Conservation (phyloP, 495 filamentous ascomycete species). For the Xylaria curta region DNA sequence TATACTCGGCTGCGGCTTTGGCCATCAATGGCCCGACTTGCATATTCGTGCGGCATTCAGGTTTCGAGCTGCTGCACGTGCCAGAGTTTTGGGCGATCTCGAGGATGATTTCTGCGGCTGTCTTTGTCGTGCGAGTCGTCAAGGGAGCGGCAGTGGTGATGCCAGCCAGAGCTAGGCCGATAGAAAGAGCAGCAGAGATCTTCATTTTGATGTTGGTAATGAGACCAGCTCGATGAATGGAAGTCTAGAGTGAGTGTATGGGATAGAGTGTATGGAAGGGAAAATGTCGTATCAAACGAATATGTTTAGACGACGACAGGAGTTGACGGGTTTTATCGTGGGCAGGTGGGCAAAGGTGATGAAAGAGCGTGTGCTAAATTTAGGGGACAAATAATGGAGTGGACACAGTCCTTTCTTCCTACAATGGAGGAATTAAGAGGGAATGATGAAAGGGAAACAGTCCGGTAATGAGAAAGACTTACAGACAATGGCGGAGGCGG, state of each 20-base stretch:
- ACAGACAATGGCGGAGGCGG: neutral
- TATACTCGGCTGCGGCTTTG: conserved; percentile 62
- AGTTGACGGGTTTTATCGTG: conserved; percentile 16
- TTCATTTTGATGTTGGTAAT: conserved; percentile 33
- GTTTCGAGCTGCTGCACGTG: conserved; percentile 50
- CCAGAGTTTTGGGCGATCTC: conserved; percentile 57
- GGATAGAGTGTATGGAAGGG: neutral
- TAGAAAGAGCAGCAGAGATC: conserved; percentile 32
- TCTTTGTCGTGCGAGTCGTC: conserved; percentile 46
- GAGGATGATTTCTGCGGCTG: conserved; percentile 41
- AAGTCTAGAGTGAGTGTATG: neutral
- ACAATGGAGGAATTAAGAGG: neutral
- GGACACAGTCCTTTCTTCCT: conserved; percentile 17
- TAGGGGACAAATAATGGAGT: conserved; percentile 28
- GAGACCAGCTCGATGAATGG: conserved; percentile 15
- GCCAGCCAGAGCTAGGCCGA: conserved; percentile 37
- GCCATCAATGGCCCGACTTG: conserved; percentile 65
- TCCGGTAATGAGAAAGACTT: neutral
- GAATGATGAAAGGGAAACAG: neutral
- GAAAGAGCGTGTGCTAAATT: conserved; percentile 24
- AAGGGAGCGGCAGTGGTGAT: conserved; percentile 31
- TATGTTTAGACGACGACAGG: neutral
- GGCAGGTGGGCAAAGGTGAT: conserved; percentile 22
- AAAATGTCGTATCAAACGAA: conserved; percentile 24
- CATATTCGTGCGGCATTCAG: conserved; percentile 71